phyloP scores from a whole-genome alignment of 345 rosid genomes.

The Hevea brasiliensis region DNA sequence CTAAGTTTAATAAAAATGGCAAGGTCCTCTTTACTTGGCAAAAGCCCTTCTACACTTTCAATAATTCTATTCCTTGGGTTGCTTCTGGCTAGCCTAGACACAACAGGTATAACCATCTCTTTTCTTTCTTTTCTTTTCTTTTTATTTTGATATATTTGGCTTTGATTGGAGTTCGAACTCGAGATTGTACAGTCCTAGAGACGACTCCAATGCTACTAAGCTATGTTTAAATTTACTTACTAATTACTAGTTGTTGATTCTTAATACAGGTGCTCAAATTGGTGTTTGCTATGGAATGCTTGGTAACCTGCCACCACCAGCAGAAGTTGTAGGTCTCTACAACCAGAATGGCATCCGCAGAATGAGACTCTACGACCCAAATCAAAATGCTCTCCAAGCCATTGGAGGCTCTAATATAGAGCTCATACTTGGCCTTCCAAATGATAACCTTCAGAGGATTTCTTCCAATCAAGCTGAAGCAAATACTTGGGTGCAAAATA shows the following conservation, averaged over 20 bases:
- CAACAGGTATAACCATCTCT: conserved; percentile 17
- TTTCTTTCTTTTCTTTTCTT: too few species aligned
- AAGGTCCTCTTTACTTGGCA: not conserved
- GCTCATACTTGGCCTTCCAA: conserved; percentile 50
- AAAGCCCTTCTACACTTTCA: conserved; percentile 1
- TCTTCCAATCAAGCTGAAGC: conserved; percentile 51
- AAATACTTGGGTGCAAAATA: conserved; percentile 42
- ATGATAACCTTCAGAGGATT: conserved; percentile 26
- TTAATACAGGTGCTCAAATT: conserved; percentile 16
- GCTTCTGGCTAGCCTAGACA: conserved; percentile 11
- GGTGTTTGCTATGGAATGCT: conserved; percentile 25
- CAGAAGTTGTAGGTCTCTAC: conserved; percentile 23
- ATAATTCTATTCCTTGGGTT: conserved; percentile 8
- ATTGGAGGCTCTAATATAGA: conserved; percentile 51
- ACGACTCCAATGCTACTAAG: too few species aligned
- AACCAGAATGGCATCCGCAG: conserved; percentile 13
- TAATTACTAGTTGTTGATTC: not conserved
- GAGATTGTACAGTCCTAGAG: too few species aligned
- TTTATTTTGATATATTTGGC: too few species aligned
- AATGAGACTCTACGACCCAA: conserved; percentile 36
- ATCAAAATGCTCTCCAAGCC: conserved; percentile 41
- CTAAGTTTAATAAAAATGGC: not conserved
- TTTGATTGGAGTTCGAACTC: too few species aligned
- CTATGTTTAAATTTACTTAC: not conserved
- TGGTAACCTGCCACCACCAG: conserved; percentile 22